Base-by-base conservation (phyloP, 148 eudicot species). In the Rhododendron molle region DNA sequence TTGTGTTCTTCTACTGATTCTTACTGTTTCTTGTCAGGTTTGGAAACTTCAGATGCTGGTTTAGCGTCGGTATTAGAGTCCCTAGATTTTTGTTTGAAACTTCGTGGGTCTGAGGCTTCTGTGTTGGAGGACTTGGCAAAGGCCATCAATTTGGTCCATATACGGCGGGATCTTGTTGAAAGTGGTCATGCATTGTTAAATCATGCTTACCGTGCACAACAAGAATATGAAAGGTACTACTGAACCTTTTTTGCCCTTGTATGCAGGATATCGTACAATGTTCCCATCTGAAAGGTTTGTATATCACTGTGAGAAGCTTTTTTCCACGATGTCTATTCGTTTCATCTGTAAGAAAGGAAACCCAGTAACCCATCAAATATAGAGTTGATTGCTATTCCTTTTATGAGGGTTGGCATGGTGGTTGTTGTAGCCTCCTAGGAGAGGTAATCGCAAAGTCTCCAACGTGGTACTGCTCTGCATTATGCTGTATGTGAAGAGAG, bases 31-130 rank as follows among this genome's bases (percentile, higher is more conserved):
- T 81, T n/a, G 23, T 21, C 86, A 94, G 96, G 96, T 81, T 87
- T 85, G 88, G 96, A 94, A 89, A 93, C 95, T 85, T 88, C 93
- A 87, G 98, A 95, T 90, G 92, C 96, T 91, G 96, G 94, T 86
- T 91, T 97, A 90, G 95, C 98, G 71, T 94, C 98, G 50, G 96
- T 95, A n/a, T 85, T 97, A 73, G 96, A 94, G 89, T 91, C 96
- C 80, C 86, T 97, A 87, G 99, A 95, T 32, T 97, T 97, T 83
- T 94, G 98, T 84, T 88, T 97, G 83, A 97, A 94, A 89, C 90
- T 95, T 84, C 94, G 98, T 81, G 98, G 99, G 85, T 97, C 98
- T 67, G 98, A 97, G 88, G 98, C 96, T 86, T 92, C 93, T 83
- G 95, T 97, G 81, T 83, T 97, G 90, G 99, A 97, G 91, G 99